Conservation (phyloP, 805 yeast species). For the Myxozyma monticola region DNA sequence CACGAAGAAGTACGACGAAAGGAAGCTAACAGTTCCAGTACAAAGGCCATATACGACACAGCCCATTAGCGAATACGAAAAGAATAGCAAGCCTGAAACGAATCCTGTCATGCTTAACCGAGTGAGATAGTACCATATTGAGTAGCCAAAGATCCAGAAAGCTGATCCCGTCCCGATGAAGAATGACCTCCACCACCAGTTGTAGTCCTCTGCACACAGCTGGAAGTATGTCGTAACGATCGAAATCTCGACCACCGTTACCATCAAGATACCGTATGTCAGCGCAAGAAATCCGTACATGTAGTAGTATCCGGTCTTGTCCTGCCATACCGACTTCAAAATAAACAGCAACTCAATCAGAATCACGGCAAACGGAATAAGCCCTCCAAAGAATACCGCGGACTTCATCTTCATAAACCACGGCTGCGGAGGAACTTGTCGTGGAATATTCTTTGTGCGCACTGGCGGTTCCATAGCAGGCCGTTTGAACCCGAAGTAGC, state of each 20-base stretch:
- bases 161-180: slow-evolving; percentile 70
- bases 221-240: slow-evolving; percentile 67
- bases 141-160: slow-evolving; percentile 65
- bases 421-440: slow-evolving; percentile 37
- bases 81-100: slow-evolving; percentile 65
- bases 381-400: slow-evolving; percentile 54
- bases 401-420: slow-evolving; percentile 23
- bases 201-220: slow-evolving; percentile 54
- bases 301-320: slow-evolving; percentile 74
- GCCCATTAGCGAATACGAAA: slow-evolving; percentile 68
- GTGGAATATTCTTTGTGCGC: slow-evolving; percentile 36
- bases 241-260: slow-evolving; percentile 70
- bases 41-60: slow-evolving; percentile 63
- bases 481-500: slow-evolving; percentile 45
- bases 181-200: slow-evolving; percentile 86
- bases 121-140: slow-evolving; percentile 62
- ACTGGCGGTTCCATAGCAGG: slow-evolving; percentile 31
- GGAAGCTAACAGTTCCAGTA: slow-evolving; percentile 72
- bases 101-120: slow-evolving; percentile 64
- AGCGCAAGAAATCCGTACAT: slow-evolving; percentile 74
- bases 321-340: slow-evolving; percentile 76
- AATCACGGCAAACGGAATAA: slow-evolving; percentile 77
- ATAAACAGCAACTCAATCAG: slow-evolving; percentile 74
- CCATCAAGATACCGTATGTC: slow-evolving; percentile 57
- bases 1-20: slow-evolving; percentile 67